Evolutionary conservation across 768 basidiomycete species (phyloP), one percentile per base, ranked within the genome.

Genomic region (Kwoniella sp.): DNA sequence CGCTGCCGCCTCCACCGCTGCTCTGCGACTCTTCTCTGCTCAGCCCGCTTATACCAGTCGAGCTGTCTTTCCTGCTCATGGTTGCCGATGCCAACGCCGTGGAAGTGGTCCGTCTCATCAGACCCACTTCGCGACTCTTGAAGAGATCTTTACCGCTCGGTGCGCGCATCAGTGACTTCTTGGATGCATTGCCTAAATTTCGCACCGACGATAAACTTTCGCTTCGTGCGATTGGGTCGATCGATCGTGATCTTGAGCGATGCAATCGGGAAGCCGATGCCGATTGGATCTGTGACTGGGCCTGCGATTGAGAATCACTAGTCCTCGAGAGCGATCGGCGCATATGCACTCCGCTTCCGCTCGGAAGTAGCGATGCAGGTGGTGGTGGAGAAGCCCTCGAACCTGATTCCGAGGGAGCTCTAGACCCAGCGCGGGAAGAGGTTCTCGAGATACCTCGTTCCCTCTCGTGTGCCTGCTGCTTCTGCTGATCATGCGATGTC

Each of bases 121-220:
- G 61, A 25, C 74, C 74, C 3, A 80, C 77, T 62, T 80, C 71
- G 37, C 79, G 45, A 28, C 75, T 73, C 55, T 75, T 73, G 69
- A 80, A 80, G 38, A 80, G 55, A 41, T 74, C 71, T 47, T 72
- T 76, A 25, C 74, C 71, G 55, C 61, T 62, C 41, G 31, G 52
- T 1, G 48, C 55, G 30, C 55, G 55, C 31, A 56, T 56, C 17
- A 56, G 25, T 13, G 55, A 31, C 25, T 56, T 56, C 55, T 56
- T 56, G n/a, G 22, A 31, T 8, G 37, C 25, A 29, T 37, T 31
- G 26, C 25, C 38, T 45, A 45, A 11, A 20, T 20, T 37, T 17
- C 22, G 15, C 9, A 26, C n/a, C 4, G 34, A 62, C 1, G 25
- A n/a, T 9, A 26, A 4, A 28, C 51, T 30, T 12, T 41, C 52